Percentiles rank a stretch among this genome's conserved stretches.
phyloP scores from a whole-genome alignment of 1,284 basidiomycete species.

The Rhodotorula sp. region DNA sequence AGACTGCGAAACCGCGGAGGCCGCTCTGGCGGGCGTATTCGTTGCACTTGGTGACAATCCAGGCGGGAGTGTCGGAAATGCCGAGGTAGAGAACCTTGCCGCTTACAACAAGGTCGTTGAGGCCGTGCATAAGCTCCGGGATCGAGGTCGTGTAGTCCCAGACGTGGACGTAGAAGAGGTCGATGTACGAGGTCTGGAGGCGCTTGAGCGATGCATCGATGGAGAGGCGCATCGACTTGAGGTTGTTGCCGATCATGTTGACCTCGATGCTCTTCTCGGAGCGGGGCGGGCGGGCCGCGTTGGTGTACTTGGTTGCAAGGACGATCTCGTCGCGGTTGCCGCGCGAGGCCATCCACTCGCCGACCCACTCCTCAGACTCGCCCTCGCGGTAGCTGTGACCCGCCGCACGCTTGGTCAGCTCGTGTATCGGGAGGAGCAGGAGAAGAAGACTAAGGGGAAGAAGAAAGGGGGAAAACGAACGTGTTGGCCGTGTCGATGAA shows the following conservation, averaged over 20 bases:
- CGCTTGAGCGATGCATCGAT: slow-evolving; percentile 59
- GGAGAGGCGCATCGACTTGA: slow-evolving; percentile 56
- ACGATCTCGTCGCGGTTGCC: too few relatives aligned
- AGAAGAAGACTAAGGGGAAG: too few relatives aligned
- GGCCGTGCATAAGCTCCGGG: slow-evolving; percentile 61
- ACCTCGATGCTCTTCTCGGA: slow-evolving; percentile 44
- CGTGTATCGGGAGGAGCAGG: too few relatives aligned
- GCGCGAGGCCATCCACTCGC: too few relatives aligned
- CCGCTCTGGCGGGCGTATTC: slow-evolving; percentile 58
- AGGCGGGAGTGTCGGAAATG: slow-evolving; percentile 58
- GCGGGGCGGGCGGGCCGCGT: slow-evolving; percentile 24
- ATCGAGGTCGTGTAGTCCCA: slow-evolving; percentile 60
- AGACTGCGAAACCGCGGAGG: slow-evolving; percentile 61
- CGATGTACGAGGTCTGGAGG: slow-evolving; percentile 59
- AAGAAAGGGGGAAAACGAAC: slow-evolving; percentile 8
- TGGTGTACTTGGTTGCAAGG: slow-evolving; percentile 58
- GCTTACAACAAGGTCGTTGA: slow-evolving; percentile 56
- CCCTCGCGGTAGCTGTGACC: too few relatives aligned
- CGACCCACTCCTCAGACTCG: too few relatives aligned
- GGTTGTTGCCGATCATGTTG: slow-evolving; percentile 58
- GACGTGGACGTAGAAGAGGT: slow-evolving; percentile 60
- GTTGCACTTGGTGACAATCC: slow-evolving; percentile 61
- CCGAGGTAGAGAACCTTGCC: slow-evolving; percentile 59
- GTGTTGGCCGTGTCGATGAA: too few relatives aligned
- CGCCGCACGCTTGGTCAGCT: too few relatives aligned